phyloP scores from a whole-genome alignment of 1,284 basidiomycete genomes.

The Xanthoconium separans region DNA sequence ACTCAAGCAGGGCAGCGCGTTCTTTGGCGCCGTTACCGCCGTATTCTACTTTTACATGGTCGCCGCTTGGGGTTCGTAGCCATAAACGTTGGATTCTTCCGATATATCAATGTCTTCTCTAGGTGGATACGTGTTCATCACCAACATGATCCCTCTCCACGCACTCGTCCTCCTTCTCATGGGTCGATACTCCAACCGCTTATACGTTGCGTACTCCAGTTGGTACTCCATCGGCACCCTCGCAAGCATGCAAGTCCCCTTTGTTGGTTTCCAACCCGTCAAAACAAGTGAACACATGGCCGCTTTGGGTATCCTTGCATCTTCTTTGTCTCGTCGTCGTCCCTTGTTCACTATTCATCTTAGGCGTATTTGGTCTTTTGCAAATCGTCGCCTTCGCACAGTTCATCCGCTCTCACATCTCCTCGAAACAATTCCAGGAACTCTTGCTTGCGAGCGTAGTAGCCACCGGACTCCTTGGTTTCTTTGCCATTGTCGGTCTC shows the following conservation, averaged over 20 bases:
- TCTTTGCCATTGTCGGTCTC: constrained; percentile 70
- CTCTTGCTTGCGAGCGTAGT: constrained; percentile 74
- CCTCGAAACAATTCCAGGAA: constrained; percentile 90
- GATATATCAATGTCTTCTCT: constrained; percentile 1
- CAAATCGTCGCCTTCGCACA: constrained; percentile 96
- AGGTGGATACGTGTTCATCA: constrained; percentile 99
- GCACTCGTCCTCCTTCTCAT: constrained; percentile 91
- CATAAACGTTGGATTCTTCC: constrained; percentile 1
- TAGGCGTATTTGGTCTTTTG: constrained; percentile 92
- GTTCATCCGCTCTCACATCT: constrained; percentile 86
- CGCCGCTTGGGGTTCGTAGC: constrained; percentile 89
- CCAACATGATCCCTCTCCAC: constrained; percentile 99
- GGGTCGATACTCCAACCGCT: constrained; percentile 92
- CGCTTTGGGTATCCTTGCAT: constrained; percentile 68
- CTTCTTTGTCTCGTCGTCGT: neutral
- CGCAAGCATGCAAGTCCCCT: constrained; percentile 98
- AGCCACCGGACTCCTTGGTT: constrained; percentile 71
- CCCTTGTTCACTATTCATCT: constrained; percentile 3
- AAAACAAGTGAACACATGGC: constrained; percentile 99
- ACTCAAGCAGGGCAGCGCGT: constrained; percentile 89
- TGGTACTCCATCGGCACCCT: constrained; percentile 99
- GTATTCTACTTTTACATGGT: constrained; percentile 99
- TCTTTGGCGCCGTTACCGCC: constrained; percentile 88
- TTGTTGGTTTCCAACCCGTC: constrained; percentile 99
- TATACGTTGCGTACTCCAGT: constrained; percentile 95